phyloP scores from a whole-genome alignment of 2,329 filamentous ascomycete genomes.

The Clarireedia monteithiana region DNA sequence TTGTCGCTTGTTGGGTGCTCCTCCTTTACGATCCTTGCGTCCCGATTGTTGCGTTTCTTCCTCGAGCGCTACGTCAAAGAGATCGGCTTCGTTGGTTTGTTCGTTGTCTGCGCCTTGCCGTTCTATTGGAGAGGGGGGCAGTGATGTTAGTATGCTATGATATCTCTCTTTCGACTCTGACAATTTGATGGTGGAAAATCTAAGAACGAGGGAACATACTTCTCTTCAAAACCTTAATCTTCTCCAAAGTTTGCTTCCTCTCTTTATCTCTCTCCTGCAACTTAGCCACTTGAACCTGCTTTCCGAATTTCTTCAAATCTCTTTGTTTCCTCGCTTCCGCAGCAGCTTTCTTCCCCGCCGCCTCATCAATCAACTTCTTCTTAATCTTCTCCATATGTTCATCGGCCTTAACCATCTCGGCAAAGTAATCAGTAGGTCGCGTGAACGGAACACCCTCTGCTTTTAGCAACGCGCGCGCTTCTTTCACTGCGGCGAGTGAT shows the following conservation, averaged over 20 bases:
- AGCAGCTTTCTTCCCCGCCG: conserved; percentile 83
- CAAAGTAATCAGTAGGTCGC: conserved; percentile 89
- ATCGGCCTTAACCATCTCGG: conserved; percentile 98
- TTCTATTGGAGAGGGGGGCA: conserved; percentile 45
- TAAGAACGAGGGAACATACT: conserved; percentile 53
- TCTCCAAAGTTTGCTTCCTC: conserved; percentile 88
- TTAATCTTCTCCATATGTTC: conserved; percentile 98
- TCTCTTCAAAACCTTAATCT: conserved; percentile 90
- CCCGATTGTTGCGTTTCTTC: conserved; percentile 25
- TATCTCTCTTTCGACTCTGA: conserved; percentile 16
- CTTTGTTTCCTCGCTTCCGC: conserved; percentile 85
- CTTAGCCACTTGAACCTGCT: conserved; percentile 95
- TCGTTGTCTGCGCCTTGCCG: conserved; percentile 61
- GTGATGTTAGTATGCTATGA: no score
- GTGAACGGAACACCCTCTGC: conserved; percentile 81
- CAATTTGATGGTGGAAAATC: background rate
- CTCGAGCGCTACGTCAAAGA: conserved; percentile 88
- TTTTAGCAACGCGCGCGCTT: conserved; percentile 66
- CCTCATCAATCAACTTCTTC: conserved; percentile 85
- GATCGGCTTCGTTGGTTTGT: conserved; percentile 65
- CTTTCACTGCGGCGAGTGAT: conserved; percentile 68
- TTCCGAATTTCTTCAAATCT: conserved; percentile 98
- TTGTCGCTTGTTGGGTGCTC: conserved; percentile 64
- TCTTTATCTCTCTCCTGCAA: conserved; percentile 88
- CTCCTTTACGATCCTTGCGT: conserved; percentile 13